These are phyloP conservation scores for Coemansia sp. DNA, from an alignment of 192 early-diverging fungal genomes.

Conservation along the genomic window DNA sequence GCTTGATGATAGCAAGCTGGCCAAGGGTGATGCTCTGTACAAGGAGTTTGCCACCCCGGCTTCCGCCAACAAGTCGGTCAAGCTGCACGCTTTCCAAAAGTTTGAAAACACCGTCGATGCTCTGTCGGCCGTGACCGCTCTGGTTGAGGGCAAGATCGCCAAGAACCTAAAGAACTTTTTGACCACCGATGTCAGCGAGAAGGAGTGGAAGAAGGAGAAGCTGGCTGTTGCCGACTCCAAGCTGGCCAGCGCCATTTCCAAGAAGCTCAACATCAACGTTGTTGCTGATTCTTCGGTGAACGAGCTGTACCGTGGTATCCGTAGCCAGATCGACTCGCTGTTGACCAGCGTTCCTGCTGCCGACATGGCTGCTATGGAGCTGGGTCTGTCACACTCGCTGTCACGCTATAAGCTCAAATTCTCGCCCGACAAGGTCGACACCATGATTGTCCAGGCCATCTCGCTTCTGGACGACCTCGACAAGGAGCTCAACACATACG, in stretches of 20 bases:
- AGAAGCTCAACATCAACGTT: constrained; percentile 83
- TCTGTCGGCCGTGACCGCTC: constrained; percentile 89
- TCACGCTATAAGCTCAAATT: constrained; percentile 99
- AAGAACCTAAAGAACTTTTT: constrained; percentile 95
- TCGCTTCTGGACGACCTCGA: constrained; percentile 96
- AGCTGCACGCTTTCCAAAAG: constrained; percentile 94
- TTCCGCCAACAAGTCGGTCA: constrained; percentile 85
- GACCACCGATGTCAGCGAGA: constrained; percentile 74
- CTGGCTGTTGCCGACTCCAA: constrained; percentile 91
- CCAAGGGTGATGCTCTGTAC: constrained; percentile 81
- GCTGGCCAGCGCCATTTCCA: constrained; percentile 78
- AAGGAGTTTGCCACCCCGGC: constrained; percentile 88
- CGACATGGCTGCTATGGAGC: constrained; percentile 93
- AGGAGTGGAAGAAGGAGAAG: constrained; percentile 88
- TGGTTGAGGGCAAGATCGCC: constrained; percentile 95
- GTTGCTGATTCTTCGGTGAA: constrained; percentile 78
- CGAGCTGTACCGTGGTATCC: constrained; percentile 96
- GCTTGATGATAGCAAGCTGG: constrained; percentile 83
- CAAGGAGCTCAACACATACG: constrained; percentile 99
- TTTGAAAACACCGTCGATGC: constrained; percentile 99
- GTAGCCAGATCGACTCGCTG: constrained; percentile 85
- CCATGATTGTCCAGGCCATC: constrained; percentile 99
- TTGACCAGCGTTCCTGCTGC: constrained; percentile 80
- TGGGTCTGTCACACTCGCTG: constrained; percentile 98
- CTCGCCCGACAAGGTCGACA: constrained; percentile 99